Base-by-base conservation (phyloP, 2,329 filamentous ascomycete species). In the Hypoxylon sp. region DNA sequence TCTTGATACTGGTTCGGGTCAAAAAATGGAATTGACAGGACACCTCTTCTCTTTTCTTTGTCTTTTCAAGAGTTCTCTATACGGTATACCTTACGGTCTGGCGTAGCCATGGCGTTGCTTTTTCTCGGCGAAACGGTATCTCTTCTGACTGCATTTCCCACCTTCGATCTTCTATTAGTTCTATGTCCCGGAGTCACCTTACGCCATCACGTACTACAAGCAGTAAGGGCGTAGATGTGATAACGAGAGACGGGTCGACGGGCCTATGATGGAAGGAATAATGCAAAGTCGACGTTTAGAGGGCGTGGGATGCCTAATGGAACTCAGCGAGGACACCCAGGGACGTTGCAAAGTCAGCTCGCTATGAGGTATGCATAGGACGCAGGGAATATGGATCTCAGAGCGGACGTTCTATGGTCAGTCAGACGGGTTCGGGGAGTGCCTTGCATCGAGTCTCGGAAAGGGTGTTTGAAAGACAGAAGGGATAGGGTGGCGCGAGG, bases 1-100 rank as follows among this genome's bases (percentile, higher is more conserved):
- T 59, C 41, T 63, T 21, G 15, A 48, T 38, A 52, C 26, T 51
- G 43, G 52, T 35, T 41, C 40, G 42, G 55, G 42, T 63, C 35
- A 31, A 58, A n/a, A 64, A 66, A 65, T 58, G 54, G 59, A 41
- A 62, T 62, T 63, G 46, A 60, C 43, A 47, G 57, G 58, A 53
- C 55, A 59, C 49, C 60, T 4, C 37, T 40, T 54, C 45, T 46
- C 50, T 23, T 35, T 18, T 18, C 24, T 20, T 46, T 50, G 43
- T 11, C 50, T 52, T 43, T 38, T 31, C 27, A n/a, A n/a, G 13
- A 48, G 37, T 55, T 48, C 45, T 54, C 50, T 60, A 63, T 58
- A 65, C 23, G 63, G 60, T 54, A 57, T 62, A 64, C 63, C 58
- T 61, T 64, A 58, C 53, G 61, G 63, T 62, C 52, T 37, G 49